Evolutionary conservation across 2,329 filamentous ascomycete genomes (phyloP).

Genomic region (Aureobasidium sp.): DNA sequence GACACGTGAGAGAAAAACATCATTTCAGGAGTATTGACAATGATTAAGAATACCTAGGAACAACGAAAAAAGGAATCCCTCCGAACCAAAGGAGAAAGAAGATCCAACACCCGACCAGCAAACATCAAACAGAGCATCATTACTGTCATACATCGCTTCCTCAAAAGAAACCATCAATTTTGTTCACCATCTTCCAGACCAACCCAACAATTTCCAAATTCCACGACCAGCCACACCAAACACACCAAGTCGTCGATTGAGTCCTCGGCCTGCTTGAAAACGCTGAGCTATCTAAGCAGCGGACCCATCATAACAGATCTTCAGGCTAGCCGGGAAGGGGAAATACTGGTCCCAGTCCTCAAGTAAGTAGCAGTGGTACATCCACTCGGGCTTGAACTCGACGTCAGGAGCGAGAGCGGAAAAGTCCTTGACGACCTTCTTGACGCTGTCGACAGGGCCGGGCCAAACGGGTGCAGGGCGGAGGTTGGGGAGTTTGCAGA

Average conservation of each 20-base stretch:
- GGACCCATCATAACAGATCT: background rate
- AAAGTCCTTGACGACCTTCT: conserved; percentile 33
- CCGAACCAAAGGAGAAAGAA: background rate
- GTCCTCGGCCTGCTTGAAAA: background rate
- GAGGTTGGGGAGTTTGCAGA: conserved; percentile 32
- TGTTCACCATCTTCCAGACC: background rate
- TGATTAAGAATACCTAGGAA: background rate
- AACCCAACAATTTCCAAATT: background rate
- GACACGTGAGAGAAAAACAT: too few species aligned
- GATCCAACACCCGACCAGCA: background rate
- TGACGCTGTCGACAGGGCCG: conserved; percentile 30
- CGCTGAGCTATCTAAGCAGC: conserved; percentile 3
- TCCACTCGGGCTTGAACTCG: conserved; percentile 25
- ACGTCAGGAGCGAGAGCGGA: conserved; percentile 18
- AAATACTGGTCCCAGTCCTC: conserved; percentile 40
- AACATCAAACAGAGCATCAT: background rate
- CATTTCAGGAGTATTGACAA: too few species aligned
- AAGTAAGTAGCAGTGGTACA: conserved; percentile 37
- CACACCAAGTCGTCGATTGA: background rate
- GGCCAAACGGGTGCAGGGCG: conserved; percentile 29
- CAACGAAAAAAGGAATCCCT: background rate
- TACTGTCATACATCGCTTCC: background rate
- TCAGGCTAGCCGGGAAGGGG: conserved; percentile 34
- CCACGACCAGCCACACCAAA: background rate
- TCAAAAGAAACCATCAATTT: background rate